These are phyloP conservation scores for Monotropa hypopitys DNA, from an alignment of 179 eudicot species.

Conservation along the genomic window DNA sequence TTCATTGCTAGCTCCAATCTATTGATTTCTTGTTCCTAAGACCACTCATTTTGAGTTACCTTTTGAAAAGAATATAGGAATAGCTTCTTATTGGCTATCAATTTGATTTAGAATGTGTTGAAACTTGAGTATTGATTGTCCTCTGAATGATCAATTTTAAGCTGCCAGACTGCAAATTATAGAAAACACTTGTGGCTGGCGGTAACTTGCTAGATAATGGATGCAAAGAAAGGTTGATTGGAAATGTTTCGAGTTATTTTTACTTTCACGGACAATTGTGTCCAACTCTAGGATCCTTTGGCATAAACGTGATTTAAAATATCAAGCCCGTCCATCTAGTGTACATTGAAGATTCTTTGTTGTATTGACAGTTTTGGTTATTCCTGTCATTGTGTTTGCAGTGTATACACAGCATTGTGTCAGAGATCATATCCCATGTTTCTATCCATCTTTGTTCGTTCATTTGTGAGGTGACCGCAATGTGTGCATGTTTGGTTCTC, in stretches of 20 bases:
- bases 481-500: neutral
- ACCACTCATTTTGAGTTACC: neutral
- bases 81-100: neutral
- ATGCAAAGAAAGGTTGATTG: neutral
- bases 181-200: neutral
- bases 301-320: neutral
- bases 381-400: neutral
- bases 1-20: neutral
- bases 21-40: neutral
- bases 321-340: neutral
- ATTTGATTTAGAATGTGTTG: neutral
- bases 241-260: neutral
- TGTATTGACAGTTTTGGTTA: neutral
- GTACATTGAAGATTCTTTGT: neutral
- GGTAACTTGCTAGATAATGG: neutral
- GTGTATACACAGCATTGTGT: neutral
- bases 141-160: neutral
- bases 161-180: neutral
- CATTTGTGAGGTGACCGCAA: neutral
- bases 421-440: neutral
- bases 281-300: neutral
- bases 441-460: neutral
- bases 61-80: neutral
- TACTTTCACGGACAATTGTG: neutral
- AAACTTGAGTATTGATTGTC: neutral